A percentile compares a stretch with the other conserved stretches of the same genome.
These are phyloP conservation scores for Ustilago loliicola DNA, from an alignment of 1,284 basidiomycete genomes.

Conservation along the genomic window DNA sequence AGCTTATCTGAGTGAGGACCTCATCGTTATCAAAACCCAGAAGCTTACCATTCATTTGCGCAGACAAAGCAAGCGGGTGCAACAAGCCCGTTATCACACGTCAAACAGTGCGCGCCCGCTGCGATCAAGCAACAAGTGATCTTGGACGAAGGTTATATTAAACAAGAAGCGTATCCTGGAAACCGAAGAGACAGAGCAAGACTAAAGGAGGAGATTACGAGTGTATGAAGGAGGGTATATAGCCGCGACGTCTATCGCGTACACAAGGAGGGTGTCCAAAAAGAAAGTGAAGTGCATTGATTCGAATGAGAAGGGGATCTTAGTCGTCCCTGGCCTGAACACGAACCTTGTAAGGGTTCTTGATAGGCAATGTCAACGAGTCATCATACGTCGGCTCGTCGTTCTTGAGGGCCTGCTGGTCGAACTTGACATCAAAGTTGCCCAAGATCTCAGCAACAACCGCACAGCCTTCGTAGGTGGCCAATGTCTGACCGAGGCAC, in stretches of 20 bases:
- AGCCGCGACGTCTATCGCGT: neutral
- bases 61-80: neutral
- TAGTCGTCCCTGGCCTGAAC: slow-evolving; percentile 42
- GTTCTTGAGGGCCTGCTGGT: slow-evolving; percentile 35
- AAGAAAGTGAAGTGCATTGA: neutral
- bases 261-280: neutral
- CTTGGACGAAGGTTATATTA: neutral
- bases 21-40: neutral
- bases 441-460: slow-evolving; percentile 49
- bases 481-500: slow-evolving; percentile 67
- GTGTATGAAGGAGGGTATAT: neutral
- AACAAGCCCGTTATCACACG: neutral
- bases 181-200: neutral
- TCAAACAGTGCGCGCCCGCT: neutral
- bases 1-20: slow-evolving; percentile 1
- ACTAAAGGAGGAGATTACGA: neutral
- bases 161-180: neutral
- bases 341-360: slow-evolving; percentile 49
- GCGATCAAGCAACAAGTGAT: neutral
- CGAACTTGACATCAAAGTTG: slow-evolving; percentile 44
- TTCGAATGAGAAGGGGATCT: too few relatives aligned
- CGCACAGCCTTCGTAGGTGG: slow-evolving; percentile 59
- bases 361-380: slow-evolving; percentile 50
- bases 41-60: neutral
- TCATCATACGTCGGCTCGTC: slow-evolving; percentile 52